Evolutionary conservation across 768 basidiomycete genomes (phyloP).

Genomic region (Pleurotus cornucopiae): DNA sequence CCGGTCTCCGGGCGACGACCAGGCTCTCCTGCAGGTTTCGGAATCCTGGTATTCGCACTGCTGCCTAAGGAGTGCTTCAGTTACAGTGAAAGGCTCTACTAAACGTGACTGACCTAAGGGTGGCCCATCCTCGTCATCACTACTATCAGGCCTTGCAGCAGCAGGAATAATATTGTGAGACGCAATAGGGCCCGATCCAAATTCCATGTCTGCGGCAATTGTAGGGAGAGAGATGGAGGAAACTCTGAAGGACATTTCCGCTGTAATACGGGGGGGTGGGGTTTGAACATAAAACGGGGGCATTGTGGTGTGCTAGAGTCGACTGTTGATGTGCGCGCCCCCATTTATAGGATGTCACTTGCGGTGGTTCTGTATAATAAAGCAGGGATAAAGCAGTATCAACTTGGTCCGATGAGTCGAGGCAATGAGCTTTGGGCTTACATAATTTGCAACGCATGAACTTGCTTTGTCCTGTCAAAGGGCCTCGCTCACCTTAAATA

Average conservation of each 20-base stretch:
- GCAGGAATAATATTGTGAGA: not conserved
- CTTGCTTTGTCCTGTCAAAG: too few relatives aligned
- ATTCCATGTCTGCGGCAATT: not conserved
- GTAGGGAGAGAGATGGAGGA: not conserved
- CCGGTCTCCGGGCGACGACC: slow-evolving; percentile 2
- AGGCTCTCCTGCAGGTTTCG: slow-evolving; percentile 7
- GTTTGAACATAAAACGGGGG: not conserved
- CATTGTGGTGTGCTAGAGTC: not conserved
- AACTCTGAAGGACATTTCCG: not conserved
- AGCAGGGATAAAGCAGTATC: too few relatives aligned
- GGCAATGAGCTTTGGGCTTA: too few relatives aligned
- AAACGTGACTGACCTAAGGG: not conserved
- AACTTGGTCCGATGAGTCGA: too few relatives aligned
- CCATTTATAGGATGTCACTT: too few relatives aligned
- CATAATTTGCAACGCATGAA: too few relatives aligned
- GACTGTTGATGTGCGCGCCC: too few relatives aligned
- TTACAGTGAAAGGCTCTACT: too few relatives aligned
- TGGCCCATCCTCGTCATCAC: not conserved
- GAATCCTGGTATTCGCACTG: not conserved
- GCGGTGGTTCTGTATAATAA: too few relatives aligned
- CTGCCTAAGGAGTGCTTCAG: not conserved
- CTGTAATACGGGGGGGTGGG: not conserved
- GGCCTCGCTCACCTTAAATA: too few relatives aligned
- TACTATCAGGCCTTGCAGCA: not conserved
- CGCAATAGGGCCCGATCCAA: not conserved